Percentiles rank a stretch among this genome's conserved stretches.
These are phyloP conservation scores for Cenchrus fungigraminus DNA, from an alignment of 176 grass and related monocot species.

Conservation along the genomic window DNA sequence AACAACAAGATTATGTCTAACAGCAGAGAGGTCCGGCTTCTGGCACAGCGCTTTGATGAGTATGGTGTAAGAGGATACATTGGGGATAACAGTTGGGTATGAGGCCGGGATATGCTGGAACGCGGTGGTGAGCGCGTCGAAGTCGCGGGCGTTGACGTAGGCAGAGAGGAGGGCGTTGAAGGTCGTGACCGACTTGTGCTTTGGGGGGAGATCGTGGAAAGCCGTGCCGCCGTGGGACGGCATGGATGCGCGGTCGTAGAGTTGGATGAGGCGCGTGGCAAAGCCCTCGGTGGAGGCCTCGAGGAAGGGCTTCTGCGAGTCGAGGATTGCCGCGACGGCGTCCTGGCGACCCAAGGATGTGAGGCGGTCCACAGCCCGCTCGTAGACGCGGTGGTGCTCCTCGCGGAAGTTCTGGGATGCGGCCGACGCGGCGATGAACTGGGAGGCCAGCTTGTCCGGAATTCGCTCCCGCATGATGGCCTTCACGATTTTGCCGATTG, in stretches of 20 bases:
- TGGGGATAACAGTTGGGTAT: slow-evolving; percentile 37
- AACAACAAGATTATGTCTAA: too few species aligned
- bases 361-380: slow-evolving; percentile 50
- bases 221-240: slow-evolving; percentile 37
- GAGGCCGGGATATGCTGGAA: slow-evolving; percentile 47
- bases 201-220: slow-evolving; percentile 45
- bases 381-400: slow-evolving; percentile 44
- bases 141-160: slow-evolving; percentile 6
- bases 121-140: slow-evolving; percentile 4
- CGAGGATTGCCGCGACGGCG: slow-evolving; percentile 41
- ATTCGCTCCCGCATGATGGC: slow-evolving; percentile 36
- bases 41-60: slow-evolving; percentile 41
- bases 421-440: slow-evolving; percentile 47
- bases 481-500: neutral
- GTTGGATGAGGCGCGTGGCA: slow-evolving; percentile 51
- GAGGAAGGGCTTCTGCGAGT: slow-evolving; percentile 38
- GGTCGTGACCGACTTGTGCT: slow-evolving; percentile 23
- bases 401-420: neutral
- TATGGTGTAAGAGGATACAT: slow-evolving; percentile 55
- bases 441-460: slow-evolving; percentile 59
- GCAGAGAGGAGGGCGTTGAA: slow-evolving; percentile 56
- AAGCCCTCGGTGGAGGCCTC: slow-evolving; percentile 42
- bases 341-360: slow-evolving; percentile 36
- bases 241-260: slow-evolving; percentile 66
- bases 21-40: slow-evolving; percentile 44